Evolutionary conservation across 140 eudicot genomes (phyloP), one percentile per base, ranked within the genome.

Genomic region (Ambrosia hybrid): DNA sequence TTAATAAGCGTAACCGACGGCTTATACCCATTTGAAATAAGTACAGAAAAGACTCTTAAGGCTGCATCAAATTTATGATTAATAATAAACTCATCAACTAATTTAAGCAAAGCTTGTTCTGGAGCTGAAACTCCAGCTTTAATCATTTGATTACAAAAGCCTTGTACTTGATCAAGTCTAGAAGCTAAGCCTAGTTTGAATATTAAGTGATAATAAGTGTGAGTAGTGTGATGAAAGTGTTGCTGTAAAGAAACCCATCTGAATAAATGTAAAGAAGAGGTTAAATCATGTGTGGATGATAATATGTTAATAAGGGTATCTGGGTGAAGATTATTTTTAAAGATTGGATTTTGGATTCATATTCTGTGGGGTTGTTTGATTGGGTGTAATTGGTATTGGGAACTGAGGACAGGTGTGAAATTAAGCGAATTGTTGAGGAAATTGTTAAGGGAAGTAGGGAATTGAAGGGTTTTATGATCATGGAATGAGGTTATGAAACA

Each of bases 211-310:
- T 21, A 80, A 85, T 86, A 89, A 0, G 97, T 88, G 38, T 85
- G 84, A 1, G 77, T 68, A 2, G 83, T 86, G 79, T 91, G 96
- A 14, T 57, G 72, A 58, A 91, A 91, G n/a, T 62, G 68, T 51
- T 70, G 80, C 51, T 91, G 97, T 16, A 88, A 80, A n/a, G 97
- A 84, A 37, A 87, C 96, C 91, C 91, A 84, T 76, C 77, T 84
- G 71, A 91, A 84, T 51, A 91, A 34, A 10, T 76, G 79, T 43
- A 91, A n/a, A 63, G 88, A 86, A 5, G 96, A 80, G 57, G 77
- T 81, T 52, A 91, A 81, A 75, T 91, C 96, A 56, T 74, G 15
- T 17, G 85, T 88, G 13, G 86, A 78, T 82, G 83, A 83, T 34
- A 91, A 72, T 6, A 84, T 83, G 62, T 76, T 49, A 3, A 79